Conservation (phyloP, 1,284 basidiomycete genomes). For the Golubevia sp. region DNA sequence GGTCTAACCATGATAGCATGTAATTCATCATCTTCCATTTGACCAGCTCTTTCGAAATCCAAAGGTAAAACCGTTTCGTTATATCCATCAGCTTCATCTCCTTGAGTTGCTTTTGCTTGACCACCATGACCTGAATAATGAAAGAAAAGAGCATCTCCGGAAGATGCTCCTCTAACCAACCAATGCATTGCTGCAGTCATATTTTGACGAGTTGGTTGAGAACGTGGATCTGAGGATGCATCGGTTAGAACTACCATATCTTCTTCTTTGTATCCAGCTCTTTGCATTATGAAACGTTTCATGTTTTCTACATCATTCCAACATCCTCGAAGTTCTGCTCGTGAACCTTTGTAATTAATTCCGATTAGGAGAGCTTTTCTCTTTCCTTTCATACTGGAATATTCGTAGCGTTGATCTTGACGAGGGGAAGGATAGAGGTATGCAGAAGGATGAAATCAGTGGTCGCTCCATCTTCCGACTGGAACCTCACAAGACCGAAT, state of each 20-base stretch:
- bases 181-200: constrained; percentile 61
- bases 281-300: constrained; percentile 48
- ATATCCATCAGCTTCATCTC: constrained; percentile 59
- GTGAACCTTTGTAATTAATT: constrained; percentile 52
- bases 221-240: constrained; percentile 38
- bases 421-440: not conserved
- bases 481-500: too few species aligned
- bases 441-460: too few species aligned
- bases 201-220: constrained; percentile 57
- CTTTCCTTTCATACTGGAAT: constrained; percentile 55
- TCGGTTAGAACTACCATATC: constrained; percentile 62
- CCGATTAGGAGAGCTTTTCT: constrained; percentile 60
- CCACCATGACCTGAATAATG: constrained; percentile 51
- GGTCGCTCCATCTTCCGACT: too few species aligned
- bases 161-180: constrained; percentile 49
- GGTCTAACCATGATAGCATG: constrained; percentile 56
- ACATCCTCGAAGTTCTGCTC: constrained; percentile 53
- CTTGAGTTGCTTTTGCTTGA: constrained; percentile 52
- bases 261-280: constrained; percentile 52
- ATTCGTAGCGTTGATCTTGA: constrained; percentile 43
- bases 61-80: constrained; percentile 61
- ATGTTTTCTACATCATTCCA: constrained; percentile 60
- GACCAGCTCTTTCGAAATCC: constrained; percentile 51
- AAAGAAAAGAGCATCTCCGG: constrained; percentile 60
- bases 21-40: constrained; percentile 60